A percentile compares a stretch with the other conserved stretches of the same genome.
Evolutionary conservation across 2,329 filamentous ascomycete genomes (phyloP).

Genomic region (Ophiocordyceps camponoti-leonardi): DNA sequence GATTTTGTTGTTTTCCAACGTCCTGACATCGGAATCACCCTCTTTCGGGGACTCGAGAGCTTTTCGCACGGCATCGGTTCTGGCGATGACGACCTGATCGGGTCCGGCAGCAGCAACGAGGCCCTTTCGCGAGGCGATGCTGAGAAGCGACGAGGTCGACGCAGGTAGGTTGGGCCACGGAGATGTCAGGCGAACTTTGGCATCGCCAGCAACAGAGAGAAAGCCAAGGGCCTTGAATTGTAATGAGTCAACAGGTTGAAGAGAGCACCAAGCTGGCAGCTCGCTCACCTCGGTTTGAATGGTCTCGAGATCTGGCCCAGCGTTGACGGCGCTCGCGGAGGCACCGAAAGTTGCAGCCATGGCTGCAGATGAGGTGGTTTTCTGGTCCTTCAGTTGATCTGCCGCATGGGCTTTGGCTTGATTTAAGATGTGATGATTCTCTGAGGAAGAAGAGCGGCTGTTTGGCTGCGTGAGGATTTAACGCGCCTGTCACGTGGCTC

Average conservation of each 20-base stretch:
- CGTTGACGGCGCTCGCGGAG: slow-evolving; percentile 22
- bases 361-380: slow-evolving; percentile 17
- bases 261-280: neutral
- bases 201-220: slow-evolving; percentile 59
- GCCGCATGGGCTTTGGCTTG: neutral
- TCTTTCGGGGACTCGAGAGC: slow-evolving; percentile 47
- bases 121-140: slow-evolving; percentile 62
- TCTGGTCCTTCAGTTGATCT: slow-evolving; percentile 8
- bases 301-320: slow-evolving; percentile 53
- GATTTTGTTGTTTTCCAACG: slow-evolving; percentile 60
- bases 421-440: neutral
- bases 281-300: slow-evolving; percentile 61
- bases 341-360: slow-evolving; percentile 51
- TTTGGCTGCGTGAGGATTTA: too few relatives aligned
- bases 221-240: slow-evolving; percentile 54
- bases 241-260: neutral
- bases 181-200: slow-evolving; percentile 64
- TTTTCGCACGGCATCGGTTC: slow-evolving; percentile 61
- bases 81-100: slow-evolving; percentile 57
- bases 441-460: too few relatives aligned
- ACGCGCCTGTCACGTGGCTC: too few relatives aligned
- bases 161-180: slow-evolving; percentile 64
- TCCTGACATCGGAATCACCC: slow-evolving; percentile 46
- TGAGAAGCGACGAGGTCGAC: slow-evolving; percentile 65
- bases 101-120: slow-evolving; percentile 79